phyloP scores from a whole-genome alignment of 2,329 filamentous ascomycete species.

The Penicillium psychrosexuale region DNA sequence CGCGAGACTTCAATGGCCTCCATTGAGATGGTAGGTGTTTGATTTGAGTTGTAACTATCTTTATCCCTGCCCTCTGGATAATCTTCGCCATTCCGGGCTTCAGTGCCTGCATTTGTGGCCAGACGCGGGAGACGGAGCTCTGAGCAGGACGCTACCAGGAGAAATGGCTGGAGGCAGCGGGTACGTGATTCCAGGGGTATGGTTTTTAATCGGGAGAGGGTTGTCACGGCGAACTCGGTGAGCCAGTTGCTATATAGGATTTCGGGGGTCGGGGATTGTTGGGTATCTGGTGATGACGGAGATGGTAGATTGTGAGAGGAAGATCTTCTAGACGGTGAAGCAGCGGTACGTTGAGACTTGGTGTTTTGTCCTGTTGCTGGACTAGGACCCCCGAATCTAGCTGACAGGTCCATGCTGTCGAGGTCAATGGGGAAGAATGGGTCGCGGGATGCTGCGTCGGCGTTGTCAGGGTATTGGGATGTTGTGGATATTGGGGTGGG shows the following conservation, averaged over 20 bases:
- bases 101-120: slow-evolving; percentile 8
- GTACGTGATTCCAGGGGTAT: slow-evolving; percentile 54
- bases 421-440: slow-evolving; percentile 25
- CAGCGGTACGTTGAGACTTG: not conserved
- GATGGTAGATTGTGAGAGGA: slow-evolving; percentile 7
- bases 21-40: slow-evolving; percentile 30
- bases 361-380: not conserved
- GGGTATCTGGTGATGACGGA: slow-evolving; percentile 1
- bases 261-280: slow-evolving; percentile 6
- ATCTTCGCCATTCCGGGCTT: not conserved
- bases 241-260: slow-evolving; percentile 42
- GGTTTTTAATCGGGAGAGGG: slow-evolving; percentile 48
- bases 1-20: slow-evolving; percentile 48
- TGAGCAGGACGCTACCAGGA: slow-evolving; percentile 51
- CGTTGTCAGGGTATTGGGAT: slow-evolving; percentile 1
- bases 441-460: slow-evolving; percentile 10
- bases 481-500: slow-evolving; percentile 11
- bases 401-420: slow-evolving; percentile 22
- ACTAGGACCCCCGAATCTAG: slow-evolving; percentile 15
- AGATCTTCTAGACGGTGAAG: slow-evolving; percentile 3
- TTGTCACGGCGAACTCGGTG: slow-evolving; percentile 52
- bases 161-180: slow-evolving; percentile 52
- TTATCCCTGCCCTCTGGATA: slow-evolving; percentile 16
- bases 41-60: slow-evolving; percentile 22
- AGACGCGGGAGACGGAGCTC: slow-evolving; percentile 49